Base-by-base conservation (phyloP, 257 asterid species). In the Paulownia fortunei region DNA sequence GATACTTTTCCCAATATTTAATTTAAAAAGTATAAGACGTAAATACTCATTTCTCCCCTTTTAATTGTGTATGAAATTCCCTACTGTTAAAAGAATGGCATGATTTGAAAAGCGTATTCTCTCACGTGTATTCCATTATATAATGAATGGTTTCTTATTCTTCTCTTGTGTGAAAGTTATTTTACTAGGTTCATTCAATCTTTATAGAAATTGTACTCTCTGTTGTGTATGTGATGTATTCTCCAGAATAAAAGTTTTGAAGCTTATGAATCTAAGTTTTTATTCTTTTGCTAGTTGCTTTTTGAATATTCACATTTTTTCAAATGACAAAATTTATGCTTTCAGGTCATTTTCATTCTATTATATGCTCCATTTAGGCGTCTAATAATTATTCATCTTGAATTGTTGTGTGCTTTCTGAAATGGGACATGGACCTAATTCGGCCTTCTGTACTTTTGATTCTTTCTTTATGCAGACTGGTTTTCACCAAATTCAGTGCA, bases 401-500 rank as follows among this genome's bases (percentile, higher is more conserved):
- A 9, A 18, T 41, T 23, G 12, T 65, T 37, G 9, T 26, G 30
- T 37, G 52, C 23, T 6, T 74, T 68, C 30, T 74, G 55, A 15
- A 58, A 32, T 63, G 60, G 65, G 23, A 47, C n/a, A 54, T 47
- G 59, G 66, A 59, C 52, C 46, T 64, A 36, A 73, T 49, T 55
- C 42, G 15, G 16, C 18, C 39, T 58, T 58, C 32, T 26, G 34
- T 59, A 26, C 4, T 59, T 3, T 5, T 30, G n/a, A 63, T 37
- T 61, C 12, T 26, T 36, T 68, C 36, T 44, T 73, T 51, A 55
- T 72, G 83, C 96, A 90, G 96, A 88, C 71, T 90, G 96, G 96
- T 90, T 90, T 87, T 90, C 89, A 56, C 92, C 89, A 68, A 83
- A 76, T 78, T 73, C 88, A n/a, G 93, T 88, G 83, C 90, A 90